phyloP scores from a whole-genome alignment of 1,284 basidiomycete species.

The Hypsizygus ulmarius region DNA sequence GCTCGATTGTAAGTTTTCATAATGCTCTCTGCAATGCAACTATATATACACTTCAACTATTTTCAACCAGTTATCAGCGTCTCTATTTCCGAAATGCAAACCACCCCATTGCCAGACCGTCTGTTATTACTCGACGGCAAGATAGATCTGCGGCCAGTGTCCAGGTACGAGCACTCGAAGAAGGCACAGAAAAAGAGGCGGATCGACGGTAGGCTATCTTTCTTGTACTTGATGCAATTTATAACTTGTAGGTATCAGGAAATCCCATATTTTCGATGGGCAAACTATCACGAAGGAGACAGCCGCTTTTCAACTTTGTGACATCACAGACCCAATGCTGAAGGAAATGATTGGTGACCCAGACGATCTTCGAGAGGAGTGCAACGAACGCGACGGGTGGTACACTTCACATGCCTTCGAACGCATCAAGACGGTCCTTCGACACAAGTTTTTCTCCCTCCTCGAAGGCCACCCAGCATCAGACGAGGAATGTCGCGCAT shows the following conservation, averaged over 20 bases:
- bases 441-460: slow-evolving; percentile 85
- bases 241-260: slow-evolving; percentile 31
- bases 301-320: slow-evolving; percentile 91
- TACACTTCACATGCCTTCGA: slow-evolving; percentile 74
- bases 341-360: slow-evolving; percentile 76
- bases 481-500: slow-evolving; percentile 66
- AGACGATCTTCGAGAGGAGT: slow-evolving; percentile 62
- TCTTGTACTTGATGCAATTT: not conserved
- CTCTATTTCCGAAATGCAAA: slow-evolving; percentile 83
- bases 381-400: slow-evolving; percentile 85
- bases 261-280: slow-evolving; percentile 90
- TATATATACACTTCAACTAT: not conserved
- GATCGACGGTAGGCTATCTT: slow-evolving; percentile 32
- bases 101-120: slow-evolving; percentile 71
- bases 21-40: not conserved
- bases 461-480: slow-evolving; percentile 69
- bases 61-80: slow-evolving; percentile 66
- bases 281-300: slow-evolving; percentile 73
- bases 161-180: slow-evolving; percentile 39
- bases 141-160: slow-evolving; percentile 45
- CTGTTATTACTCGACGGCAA: slow-evolving; percentile 64
- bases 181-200: slow-evolving; percentile 37
- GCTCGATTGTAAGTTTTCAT: slow-evolving; percentile 64
- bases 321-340: slow-evolving; percentile 84
- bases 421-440: slow-evolving; percentile 80